Evolutionary conservation across 108 stramenopile genomes (phyloP).

Genomic region (Nitzschia palea): DNA sequence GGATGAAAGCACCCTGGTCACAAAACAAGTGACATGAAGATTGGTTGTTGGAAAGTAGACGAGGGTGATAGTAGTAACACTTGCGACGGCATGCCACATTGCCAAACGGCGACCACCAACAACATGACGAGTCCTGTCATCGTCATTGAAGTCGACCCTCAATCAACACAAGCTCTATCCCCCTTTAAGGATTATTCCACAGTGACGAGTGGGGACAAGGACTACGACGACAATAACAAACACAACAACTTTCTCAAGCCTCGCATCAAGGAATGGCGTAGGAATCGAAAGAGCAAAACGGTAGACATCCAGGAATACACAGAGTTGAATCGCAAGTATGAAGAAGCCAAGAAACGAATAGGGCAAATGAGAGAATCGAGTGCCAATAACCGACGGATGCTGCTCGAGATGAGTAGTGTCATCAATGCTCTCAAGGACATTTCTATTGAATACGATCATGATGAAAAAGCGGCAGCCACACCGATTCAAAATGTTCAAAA

Average conservation of each 20-base stretch:
- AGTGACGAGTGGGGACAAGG: too few species aligned
- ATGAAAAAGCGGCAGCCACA: not conserved
- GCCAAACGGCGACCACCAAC: too few species aligned
- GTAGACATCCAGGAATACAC: not conserved
- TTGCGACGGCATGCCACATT: too few species aligned
- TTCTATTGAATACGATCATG: conserved; percentile 8
- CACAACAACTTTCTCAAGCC: too few species aligned
- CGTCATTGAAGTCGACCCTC: conserved; percentile 6
- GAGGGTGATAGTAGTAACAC: too few species aligned
- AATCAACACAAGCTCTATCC: not conserved
- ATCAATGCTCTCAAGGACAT: conserved; percentile 18
- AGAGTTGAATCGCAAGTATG: conserved; percentile 20
- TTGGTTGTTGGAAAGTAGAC: too few species aligned
- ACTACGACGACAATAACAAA: too few species aligned
- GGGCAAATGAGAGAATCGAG: conserved; percentile 27
- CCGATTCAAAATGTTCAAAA: conserved; percentile 19
- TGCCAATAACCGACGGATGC: conserved; percentile 10
- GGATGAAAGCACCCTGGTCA: too few species aligned
- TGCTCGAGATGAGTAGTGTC: conserved; percentile 31
- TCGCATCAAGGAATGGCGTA: not conserved
- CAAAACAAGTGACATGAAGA: too few species aligned
- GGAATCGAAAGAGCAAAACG: not conserved
- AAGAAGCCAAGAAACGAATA: conserved; percentile 21
- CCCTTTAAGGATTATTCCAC: conserved; percentile 4
- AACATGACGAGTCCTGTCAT: conserved; percentile 10